Conservation (phyloP, 805 yeast genomes). For the Lipomyces yamadae region DNA sequence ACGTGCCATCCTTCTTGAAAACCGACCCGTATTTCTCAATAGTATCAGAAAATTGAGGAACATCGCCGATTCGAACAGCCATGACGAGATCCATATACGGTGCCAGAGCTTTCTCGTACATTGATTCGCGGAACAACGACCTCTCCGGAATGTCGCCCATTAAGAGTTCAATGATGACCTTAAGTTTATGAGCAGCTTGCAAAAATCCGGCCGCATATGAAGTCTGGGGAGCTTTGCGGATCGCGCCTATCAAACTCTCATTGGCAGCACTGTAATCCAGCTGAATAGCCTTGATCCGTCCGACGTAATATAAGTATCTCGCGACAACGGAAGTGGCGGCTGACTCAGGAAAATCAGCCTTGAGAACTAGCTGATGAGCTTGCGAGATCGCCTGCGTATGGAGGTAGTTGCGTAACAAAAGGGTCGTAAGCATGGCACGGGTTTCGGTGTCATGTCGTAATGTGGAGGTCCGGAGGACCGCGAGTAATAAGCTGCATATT, state of each 20-base stretch:
- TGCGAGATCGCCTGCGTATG: constrained; percentile 78
- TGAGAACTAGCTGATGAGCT: constrained; percentile 87
- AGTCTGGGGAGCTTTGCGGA: constrained; percentile 95
- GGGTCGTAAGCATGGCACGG: constrained; percentile 83
- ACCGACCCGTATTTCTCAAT: constrained; percentile 63
- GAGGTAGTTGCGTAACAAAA: constrained; percentile 79
- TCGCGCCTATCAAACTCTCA: constrained; percentile 90
- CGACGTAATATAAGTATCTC: constrained; percentile 86
- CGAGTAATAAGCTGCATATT: constrained; percentile 56
- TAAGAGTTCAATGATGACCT: constrained; percentile 83
- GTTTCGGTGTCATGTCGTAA: constrained; percentile 92
- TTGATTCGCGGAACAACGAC: constrained; percentile 70
- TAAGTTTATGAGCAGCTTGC: constrained; percentile 86
- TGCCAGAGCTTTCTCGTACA: constrained; percentile 61
- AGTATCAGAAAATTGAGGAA: constrained; percentile 75
- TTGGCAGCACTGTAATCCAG: constrained; percentile 89
- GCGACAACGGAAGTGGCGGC: constrained; percentile 89
- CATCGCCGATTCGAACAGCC: constrained; percentile 92
- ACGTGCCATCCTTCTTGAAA: constrained; percentile 77
- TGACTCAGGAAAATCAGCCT: constrained; percentile 82
- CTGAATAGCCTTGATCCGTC: constrained; percentile 90
- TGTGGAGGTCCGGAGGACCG: constrained; percentile 82
- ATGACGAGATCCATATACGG: constrained; percentile 88
- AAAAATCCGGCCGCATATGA: constrained; percentile 81
- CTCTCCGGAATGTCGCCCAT: constrained; percentile 97